Evolutionary conservation across 2,329 filamentous ascomycete species (phyloP), one percentile per base, ranked within the genome.

Genomic region (Talaromyces sp.): DNA sequence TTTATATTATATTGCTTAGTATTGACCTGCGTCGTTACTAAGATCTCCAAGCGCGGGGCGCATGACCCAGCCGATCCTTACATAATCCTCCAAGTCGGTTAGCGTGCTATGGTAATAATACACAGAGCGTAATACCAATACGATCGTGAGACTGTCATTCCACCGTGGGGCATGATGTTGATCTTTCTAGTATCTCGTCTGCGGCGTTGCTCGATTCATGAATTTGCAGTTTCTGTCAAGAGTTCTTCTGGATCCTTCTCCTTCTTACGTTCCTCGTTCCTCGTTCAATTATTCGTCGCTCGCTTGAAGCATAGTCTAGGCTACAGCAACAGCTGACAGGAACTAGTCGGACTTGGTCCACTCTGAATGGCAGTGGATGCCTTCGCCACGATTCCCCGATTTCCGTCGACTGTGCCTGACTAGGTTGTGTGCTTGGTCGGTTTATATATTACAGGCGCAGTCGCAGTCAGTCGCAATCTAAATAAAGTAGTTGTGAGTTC

Each of bases 121-220:
- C 49, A 33, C 8, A 16, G 14, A 52, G 10, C 24, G 33, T 56
- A 56, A 37, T 56, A 37, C 52, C 33, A 22, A 39, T 56, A 56
- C 52, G 11, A 56, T 56, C 33, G n/a, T 39, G 33, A 37, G 31
- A 56, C n/a, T 3, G 52, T 56, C 33, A 56, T 22, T 54, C 19
- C 33, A 37, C 10, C 52, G 52, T 56, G 52, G 52, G 52, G 52
- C 33, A 56, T 54, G 50, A 56, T 56, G 52, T 37, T 37, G 52
- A 56, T 39, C 52, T 37, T 37, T 14, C n/a, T 19, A 22, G n/a
- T 13, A 56, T 37, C 52, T 37, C 9, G 50, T 54, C n/a, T 22
- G 13, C 50, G 33, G 49, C 9, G 13, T 16, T 52, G 49, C 49
- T 52, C 49, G 6, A 19, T 33, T 37, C 33, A 37, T 56, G 52